Evolutionary conservation across 495 filamentous ascomycete genomes (phyloP).

Genomic region (Aspergillus cavernicola): DNA sequence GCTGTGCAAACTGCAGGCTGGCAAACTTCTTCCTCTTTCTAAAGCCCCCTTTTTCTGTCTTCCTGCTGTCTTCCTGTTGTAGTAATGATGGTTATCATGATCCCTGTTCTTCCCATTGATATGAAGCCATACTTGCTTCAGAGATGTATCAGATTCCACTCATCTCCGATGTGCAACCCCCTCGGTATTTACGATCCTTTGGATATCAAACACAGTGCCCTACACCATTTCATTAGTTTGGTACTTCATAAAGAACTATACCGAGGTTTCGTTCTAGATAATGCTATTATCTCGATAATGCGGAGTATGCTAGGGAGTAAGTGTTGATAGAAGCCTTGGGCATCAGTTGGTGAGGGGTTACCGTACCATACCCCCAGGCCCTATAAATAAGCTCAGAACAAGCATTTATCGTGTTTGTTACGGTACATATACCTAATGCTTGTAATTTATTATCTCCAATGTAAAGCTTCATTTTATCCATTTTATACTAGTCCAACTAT

Average conservation of each 20-base stretch:
- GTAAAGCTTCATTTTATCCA: not conserved
- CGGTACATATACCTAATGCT: not conserved
- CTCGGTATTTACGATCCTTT: no score
- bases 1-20: not conserved
- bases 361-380: not conserved
- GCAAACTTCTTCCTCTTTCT: not conserved
- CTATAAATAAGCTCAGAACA: not conserved
- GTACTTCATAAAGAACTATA: not conserved
- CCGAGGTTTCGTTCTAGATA: not conserved
- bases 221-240: not conserved
- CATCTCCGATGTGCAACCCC: not conserved
- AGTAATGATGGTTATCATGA: not conserved
- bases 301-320: no score
- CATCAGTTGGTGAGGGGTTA: not conserved
- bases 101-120: not conserved
- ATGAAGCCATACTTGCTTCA: not conserved
- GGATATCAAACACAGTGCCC: not conserved
- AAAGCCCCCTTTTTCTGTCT: not conserved
- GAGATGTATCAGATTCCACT: not conserved
- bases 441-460: conserved; percentile 4
- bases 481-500: not conserved
- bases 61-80: not conserved
- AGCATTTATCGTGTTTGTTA: not conserved
- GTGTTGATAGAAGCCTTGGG: no score
- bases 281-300: no score